These are phyloP conservation scores for Microdochium nivale DNA, from an alignment of 2,329 filamentous ascomycete genomes.

Conservation along the genomic window DNA sequence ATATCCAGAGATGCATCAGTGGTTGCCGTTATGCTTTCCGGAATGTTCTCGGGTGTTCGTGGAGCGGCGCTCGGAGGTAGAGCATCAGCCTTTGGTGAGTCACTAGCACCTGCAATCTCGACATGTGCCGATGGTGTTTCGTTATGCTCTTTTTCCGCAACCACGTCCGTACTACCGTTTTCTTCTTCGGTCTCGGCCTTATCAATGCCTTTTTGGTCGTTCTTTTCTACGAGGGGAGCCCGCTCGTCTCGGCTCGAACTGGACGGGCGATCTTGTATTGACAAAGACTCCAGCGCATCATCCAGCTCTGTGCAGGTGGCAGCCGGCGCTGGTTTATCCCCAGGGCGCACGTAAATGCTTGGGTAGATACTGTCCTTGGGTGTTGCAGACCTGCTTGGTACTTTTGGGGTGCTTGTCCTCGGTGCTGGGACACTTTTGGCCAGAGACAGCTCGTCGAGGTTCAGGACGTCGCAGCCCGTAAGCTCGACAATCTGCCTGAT, in stretches of 20 bases:
- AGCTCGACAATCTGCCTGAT: slow-evolving; percentile 63
- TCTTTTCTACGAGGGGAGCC: not conserved
- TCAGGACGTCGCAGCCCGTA: slow-evolving; percentile 62
- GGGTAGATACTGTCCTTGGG: slow-evolving; percentile 12
- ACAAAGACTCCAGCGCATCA: not conserved
- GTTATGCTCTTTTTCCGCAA: not conserved
- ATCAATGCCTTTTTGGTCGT: not conserved
- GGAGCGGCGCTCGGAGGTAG: not conserved
- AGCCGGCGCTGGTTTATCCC: not conserved
- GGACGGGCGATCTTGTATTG: not conserved
- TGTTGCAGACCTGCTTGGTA: not conserved
- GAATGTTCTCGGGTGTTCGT: not conserved
- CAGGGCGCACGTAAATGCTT: slow-evolving; percentile 10
- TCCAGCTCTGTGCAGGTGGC: not conserved
- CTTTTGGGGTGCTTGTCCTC: not conserved
- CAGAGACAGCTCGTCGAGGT: slow-evolving; percentile 41
- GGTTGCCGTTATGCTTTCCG: not conserved
- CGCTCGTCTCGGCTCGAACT: not conserved
- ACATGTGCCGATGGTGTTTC: not conserved
- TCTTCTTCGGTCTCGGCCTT: not conserved
- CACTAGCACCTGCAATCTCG: not conserved
- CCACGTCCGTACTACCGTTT: not conserved
- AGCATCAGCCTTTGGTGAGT: not conserved
- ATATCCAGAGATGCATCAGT: slow-evolving; percentile 1
- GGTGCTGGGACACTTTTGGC: not conserved